Evolutionary conservation across 192 early-diverging fungal species (phyloP).

Genomic region (Coemansia interrupta): DNA sequence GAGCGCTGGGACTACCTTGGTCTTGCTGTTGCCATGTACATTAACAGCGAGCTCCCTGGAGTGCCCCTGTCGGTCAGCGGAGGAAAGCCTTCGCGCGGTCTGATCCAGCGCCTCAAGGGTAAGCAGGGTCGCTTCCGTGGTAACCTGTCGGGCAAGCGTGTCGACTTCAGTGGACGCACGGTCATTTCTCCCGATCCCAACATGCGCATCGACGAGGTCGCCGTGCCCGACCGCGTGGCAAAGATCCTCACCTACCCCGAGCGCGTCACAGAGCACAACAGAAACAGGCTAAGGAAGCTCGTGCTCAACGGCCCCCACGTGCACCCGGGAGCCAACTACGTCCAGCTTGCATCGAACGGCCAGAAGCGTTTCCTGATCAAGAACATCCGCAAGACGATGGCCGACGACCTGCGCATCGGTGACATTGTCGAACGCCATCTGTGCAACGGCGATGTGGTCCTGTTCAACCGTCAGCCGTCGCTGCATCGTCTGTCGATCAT

Average conservation of each 20-base stretch:
- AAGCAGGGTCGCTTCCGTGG: slow-evolving; percentile 99
- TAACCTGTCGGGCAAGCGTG: slow-evolving; percentile 98
- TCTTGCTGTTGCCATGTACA: slow-evolving; percentile 91
- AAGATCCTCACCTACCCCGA: slow-evolving; percentile 95
- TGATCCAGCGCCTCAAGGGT: slow-evolving; percentile 96
- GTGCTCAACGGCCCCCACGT: slow-evolving; percentile 84
- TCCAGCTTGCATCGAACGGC: slow-evolving; percentile 56
- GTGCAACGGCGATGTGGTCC: slow-evolving; percentile 86
- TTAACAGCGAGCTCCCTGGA: slow-evolving; percentile 93
- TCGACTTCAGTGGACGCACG: slow-evolving; percentile 97
- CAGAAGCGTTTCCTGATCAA: slow-evolving; percentile 71
- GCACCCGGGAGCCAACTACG: slow-evolving; percentile 90
- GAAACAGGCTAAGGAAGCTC: slow-evolving; percentile 67
- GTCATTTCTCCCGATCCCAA: slow-evolving; percentile 99
- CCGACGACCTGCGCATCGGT: slow-evolving; percentile 74
- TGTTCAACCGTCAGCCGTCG: slow-evolving; percentile 99
- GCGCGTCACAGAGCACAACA: slow-evolving; percentile 86
- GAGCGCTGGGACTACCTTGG: slow-evolving; percentile 98
- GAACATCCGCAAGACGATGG: slow-evolving; percentile 65
- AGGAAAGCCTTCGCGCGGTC: slow-evolving; percentile 74
- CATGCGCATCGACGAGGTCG: slow-evolving; percentile 93
- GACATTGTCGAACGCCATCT: slow-evolving; percentile 96
- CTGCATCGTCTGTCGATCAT: slow-evolving; percentile 96
- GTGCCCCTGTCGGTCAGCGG: slow-evolving; percentile 61
- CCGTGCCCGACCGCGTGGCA: slow-evolving; percentile 86